Evolutionary conservation across 148 eudicot species (phyloP).

Genomic region (Vaccinium darrowii): DNA sequence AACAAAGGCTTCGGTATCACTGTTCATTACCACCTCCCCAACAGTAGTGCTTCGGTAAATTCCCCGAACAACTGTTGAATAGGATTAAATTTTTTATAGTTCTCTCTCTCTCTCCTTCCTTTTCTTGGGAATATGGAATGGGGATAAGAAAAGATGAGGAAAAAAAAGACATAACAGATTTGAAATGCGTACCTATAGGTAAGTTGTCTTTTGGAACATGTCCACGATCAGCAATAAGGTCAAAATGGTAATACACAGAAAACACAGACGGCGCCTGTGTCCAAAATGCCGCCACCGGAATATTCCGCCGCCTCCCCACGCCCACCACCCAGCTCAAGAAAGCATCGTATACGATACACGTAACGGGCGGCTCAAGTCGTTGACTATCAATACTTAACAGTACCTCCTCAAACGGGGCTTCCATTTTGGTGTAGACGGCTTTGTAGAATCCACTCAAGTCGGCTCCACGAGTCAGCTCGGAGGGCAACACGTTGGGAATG

Average conservation of each 20-base stretch:
- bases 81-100: too few species aligned
- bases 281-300: background rate
- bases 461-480: background rate
- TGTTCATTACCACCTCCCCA: too few species aligned
- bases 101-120: too few species aligned
- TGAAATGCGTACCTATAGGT: background rate
- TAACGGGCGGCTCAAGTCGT: background rate
- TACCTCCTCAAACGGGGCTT: background rate
- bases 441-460: background rate
- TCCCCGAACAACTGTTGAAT: too few species aligned
- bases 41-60: too few species aligned
- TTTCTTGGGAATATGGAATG: too few species aligned
- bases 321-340: background rate
- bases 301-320: background rate
- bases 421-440: background rate
- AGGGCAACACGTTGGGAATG: background rate
- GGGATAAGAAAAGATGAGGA: background rate
- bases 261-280: constrained; percentile 1
- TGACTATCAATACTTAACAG: background rate
- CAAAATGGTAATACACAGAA: background rate
- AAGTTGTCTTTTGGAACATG: background rate
- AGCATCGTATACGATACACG: background rate
- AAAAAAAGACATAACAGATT: background rate
- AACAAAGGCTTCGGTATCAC: too few species aligned
- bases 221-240: background rate